A percentile compares a stretch with the other conserved stretches of the same genome.
Evolutionary conservation across 768 basidiomycete species (phyloP).

Genomic region (Mycena chlorophos): DNA sequence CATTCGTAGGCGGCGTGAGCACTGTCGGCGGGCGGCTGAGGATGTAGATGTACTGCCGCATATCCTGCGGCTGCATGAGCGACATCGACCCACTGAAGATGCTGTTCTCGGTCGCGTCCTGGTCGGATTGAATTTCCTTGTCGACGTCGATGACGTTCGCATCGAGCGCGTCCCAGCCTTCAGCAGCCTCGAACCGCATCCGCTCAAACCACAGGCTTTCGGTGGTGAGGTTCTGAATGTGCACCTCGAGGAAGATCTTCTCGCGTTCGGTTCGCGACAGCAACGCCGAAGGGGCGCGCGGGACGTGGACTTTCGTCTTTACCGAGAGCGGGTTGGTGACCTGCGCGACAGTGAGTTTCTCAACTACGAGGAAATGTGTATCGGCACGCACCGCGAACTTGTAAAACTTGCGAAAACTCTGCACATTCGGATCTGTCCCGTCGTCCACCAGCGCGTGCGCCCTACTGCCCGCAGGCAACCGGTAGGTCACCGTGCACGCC

Average conservation of each 20-base stretch:
- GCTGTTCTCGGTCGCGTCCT: conserved; percentile 29
- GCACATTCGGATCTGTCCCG: conserved; percentile 52
- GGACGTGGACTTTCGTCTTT: conserved; percentile 87
- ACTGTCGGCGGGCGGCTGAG: conserved; percentile 54
- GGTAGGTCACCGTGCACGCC: conserved; percentile 82
- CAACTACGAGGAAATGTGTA: neutral
- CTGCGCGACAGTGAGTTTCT: conserved; percentile 38
- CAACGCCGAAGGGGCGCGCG: conserved; percentile 71
- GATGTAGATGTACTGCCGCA: conserved; percentile 86
- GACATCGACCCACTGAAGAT: conserved; percentile 65
- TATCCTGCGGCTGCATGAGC: conserved; percentile 81
- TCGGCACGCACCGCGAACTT: conserved; percentile 75
- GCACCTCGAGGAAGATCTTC: conserved; percentile 88
- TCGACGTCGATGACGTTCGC: conserved; percentile 43
- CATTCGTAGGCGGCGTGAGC: conserved; percentile 46
- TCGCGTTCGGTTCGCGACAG: conserved; percentile 66
- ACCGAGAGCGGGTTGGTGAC: conserved; percentile 94
- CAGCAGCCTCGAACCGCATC: conserved; percentile 76
- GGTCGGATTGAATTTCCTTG: conserved; percentile 12
- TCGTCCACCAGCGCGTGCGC: conserved; percentile 51
- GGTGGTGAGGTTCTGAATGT: conserved; percentile 85
- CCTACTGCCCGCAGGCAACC: conserved; percentile 61
- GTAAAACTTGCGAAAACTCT: conserved; percentile 86
- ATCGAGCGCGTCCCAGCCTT: conserved; percentile 63
- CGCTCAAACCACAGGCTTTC: conserved; percentile 76